Percentiles rank a stretch among this genome's conserved stretches.
Evolutionary conservation across 371 early-diverging fungal genomes (phyloP).

Genomic region (Lichtheimia ramosa): DNA sequence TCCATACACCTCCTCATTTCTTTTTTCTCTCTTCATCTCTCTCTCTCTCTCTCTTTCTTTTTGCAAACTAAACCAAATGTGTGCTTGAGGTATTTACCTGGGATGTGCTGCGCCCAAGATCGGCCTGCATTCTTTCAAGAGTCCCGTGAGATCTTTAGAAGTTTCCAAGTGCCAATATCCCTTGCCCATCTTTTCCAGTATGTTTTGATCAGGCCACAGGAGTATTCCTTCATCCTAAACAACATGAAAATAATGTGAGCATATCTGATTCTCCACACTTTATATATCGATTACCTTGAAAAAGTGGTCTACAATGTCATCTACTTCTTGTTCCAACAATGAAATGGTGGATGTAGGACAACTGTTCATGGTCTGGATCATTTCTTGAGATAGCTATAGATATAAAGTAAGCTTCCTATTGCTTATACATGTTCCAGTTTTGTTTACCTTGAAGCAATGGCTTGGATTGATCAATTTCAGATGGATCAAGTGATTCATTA

Average conservation of each 20-base stretch:
- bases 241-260: background rate
- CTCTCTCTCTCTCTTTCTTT: too few relatives aligned
- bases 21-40: too few relatives aligned
- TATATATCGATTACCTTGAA: constrained; percentile 1
- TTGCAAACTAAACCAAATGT: background rate
- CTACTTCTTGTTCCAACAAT: constrained; percentile 2
- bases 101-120: background rate
- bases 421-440: background rate
- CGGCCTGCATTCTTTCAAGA: background rate
- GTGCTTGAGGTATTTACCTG: background rate
- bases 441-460: constrained; percentile 8
- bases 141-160: background rate
- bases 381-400: background rate
- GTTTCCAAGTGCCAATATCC: background rate
- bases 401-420: background rate
- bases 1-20: too few relatives aligned
- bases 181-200: background rate
- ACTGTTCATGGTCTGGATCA: background rate
- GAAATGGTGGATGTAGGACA: background rate
- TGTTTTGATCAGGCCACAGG: background rate
- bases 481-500: constrained; percentile 6
- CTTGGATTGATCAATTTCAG: background rate
- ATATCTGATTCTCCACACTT: too few relatives aligned
- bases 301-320: constrained; percentile 7
- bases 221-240: background rate